These are phyloP conservation scores for Podaxis mareebaensis DNA, from an alignment of 768 basidiomycete species.

Conservation along the genomic window DNA sequence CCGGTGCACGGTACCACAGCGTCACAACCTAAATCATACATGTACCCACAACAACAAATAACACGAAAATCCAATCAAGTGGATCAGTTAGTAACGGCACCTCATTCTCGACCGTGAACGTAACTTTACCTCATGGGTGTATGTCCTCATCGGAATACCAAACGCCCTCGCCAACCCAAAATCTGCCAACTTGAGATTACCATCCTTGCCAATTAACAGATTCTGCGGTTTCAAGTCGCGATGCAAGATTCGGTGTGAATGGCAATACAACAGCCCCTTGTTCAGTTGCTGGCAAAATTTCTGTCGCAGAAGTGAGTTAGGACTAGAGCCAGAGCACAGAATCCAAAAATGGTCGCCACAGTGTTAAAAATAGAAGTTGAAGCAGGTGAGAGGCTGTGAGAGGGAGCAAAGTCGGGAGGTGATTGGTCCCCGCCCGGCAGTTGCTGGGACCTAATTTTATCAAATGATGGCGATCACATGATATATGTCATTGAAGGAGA, in stretches of 20 bases:
- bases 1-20: slow-evolving; percentile 98
- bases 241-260: slow-evolving; percentile 94
- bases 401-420: not conserved
- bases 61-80: too few species aligned
- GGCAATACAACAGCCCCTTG: slow-evolving; percentile 91
- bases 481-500: slow-evolving; percentile 23
- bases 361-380: not conserved
- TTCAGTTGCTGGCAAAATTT: slow-evolving; percentile 96
- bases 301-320: slow-evolving; percentile 40
- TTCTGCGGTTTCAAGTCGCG: slow-evolving; percentile 98
- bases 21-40: slow-evolving; percentile 80
- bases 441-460: slow-evolving; percentile 12
- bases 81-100: not conserved
- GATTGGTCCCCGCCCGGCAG: too few species aligned
- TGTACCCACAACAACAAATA: too few species aligned
- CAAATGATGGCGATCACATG: slow-evolving; percentile 31
- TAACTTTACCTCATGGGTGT: slow-evolving; percentile 86
- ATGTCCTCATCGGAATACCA: slow-evolving; percentile 96
- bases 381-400: not conserved
- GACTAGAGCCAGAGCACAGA: not conserved
- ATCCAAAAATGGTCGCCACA: too few species aligned
- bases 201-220: slow-evolving; percentile 83
- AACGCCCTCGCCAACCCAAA: slow-evolving; percentile 97
- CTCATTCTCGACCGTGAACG: not conserved
- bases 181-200: slow-evolving; percentile 95